A percentile compares a stretch with the other conserved stretches of the same genome.
Conservation (phyloP, 2,329 filamentous ascomycete genomes). For the Verruconis gallopava region DNA sequence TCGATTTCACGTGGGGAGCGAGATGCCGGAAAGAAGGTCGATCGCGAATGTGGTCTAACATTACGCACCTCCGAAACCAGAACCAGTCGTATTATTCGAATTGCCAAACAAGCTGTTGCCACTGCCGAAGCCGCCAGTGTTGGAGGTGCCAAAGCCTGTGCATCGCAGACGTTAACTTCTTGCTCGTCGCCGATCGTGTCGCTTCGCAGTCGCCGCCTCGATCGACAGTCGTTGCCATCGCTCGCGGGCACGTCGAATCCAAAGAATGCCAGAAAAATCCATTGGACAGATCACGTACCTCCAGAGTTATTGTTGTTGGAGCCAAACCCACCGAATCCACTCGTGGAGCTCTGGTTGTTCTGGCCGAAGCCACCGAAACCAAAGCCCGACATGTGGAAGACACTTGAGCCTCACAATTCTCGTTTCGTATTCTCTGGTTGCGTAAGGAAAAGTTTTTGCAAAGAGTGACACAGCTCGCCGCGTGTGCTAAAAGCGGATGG, state of each 20-base stretch:
- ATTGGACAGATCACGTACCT: slow-evolving; percentile 36
- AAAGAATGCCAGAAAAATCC: slow-evolving; percentile 10
- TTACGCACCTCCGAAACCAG: slow-evolving; percentile 17
- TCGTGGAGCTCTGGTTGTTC: slow-evolving; percentile 20
- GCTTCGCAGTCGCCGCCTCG: slow-evolving; percentile 18
- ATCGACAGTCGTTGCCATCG: slow-evolving; percentile 14
- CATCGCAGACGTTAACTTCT: slow-evolving; percentile 23
- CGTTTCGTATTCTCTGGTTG: too few species aligned
- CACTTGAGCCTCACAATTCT: neutral
- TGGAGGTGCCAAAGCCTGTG: slow-evolving; percentile 25
- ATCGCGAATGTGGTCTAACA: neutral
- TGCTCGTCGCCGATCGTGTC: slow-evolving; percentile 12
- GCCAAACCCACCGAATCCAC: slow-evolving; percentile 28
- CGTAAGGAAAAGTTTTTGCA: too few species aligned
- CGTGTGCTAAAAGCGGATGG: too few species aligned
- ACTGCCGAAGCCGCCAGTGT: slow-evolving; percentile 22
- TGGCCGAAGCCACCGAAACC: slow-evolving; percentile 43
- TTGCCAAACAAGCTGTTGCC: too few species aligned
- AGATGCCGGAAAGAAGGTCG: neutral
- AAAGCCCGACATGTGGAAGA: slow-evolving; percentile 10
- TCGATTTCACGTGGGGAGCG: neutral
- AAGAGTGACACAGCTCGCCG: neutral
- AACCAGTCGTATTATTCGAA: slow-evolving; percentile 16
- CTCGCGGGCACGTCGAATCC: neutral
- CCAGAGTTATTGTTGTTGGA: slow-evolving; percentile 26